These are phyloP conservation scores for Marasmius fiardii DNA, from an alignment of 1,284 basidiomycete genomes.

Conservation along the genomic window DNA sequence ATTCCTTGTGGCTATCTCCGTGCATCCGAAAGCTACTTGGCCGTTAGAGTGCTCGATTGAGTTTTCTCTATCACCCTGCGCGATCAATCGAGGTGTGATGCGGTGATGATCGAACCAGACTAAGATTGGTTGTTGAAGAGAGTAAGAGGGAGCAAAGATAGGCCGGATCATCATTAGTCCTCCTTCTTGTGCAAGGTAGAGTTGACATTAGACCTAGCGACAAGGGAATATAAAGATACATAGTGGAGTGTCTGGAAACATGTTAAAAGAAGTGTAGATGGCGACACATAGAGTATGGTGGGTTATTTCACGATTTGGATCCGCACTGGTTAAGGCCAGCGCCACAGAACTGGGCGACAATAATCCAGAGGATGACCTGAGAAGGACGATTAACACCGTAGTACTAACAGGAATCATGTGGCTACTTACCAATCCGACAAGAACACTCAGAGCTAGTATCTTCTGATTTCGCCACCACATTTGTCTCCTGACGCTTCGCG, in stretches of 20 bases:
- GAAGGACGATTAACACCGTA: conserved; percentile 8
- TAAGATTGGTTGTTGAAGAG: too few relatives aligned
- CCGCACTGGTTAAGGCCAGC: conserved; percentile 61
- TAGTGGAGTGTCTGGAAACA: not conserved
- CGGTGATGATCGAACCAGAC: too few relatives aligned
- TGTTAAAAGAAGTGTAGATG: not conserved
- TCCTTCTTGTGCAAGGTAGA: too few relatives aligned
- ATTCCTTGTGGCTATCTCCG: too few relatives aligned
- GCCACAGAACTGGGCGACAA: conserved; percentile 87
- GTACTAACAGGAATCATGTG: not conserved
- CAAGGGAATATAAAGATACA: not conserved
- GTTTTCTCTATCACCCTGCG: too few relatives aligned
- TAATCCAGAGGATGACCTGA: conserved; percentile 74
- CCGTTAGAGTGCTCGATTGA: too few relatives aligned
- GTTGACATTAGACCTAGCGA: not conserved
- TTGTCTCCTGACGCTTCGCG: conserved; percentile 80
- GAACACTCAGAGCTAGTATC: conserved; percentile 65
- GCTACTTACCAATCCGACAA: conserved; percentile 74
- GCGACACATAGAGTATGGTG: not conserved
- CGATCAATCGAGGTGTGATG: too few relatives aligned
- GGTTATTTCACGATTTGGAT: conserved; percentile 14
- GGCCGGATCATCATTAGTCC: conserved; percentile 10
- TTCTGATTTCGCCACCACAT: conserved; percentile 98
- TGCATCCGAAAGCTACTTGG: too few relatives aligned
- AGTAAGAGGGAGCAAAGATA: conserved; percentile 1